These are phyloP conservation scores for Aureobasidium sp. DNA, from an alignment of 2,329 filamentous ascomycete species.

Conservation along the genomic window DNA sequence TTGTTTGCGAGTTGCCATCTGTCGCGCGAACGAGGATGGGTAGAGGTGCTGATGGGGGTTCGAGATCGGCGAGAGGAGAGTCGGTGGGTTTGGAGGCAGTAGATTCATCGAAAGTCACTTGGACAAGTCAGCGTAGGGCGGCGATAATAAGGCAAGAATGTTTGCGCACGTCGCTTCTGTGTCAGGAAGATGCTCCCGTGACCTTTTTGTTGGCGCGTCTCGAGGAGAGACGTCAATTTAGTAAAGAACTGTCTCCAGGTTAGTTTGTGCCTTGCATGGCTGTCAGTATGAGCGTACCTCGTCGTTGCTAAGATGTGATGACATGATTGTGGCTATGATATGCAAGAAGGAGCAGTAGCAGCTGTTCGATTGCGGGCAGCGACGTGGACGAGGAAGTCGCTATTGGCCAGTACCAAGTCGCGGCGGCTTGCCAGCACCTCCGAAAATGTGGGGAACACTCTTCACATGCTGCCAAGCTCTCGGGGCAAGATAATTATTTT, in stretches of 20 bases:
- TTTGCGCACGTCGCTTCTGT: conserved; percentile 75
- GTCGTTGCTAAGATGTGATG: conserved; percentile 62
- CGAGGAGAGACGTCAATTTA: conserved; percentile 73
- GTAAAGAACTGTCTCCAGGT: conserved; percentile 71
- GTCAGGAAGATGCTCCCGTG: conserved; percentile 79
- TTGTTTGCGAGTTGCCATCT: conserved; percentile 69
- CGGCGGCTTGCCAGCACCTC: neutral
- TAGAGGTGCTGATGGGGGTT: conserved; percentile 60
- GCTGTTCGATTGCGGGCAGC: neutral
- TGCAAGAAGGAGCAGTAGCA: conserved; percentile 20
- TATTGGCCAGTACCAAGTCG: neutral
- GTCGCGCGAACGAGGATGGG: conserved; percentile 86
- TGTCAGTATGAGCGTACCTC: conserved; percentile 57
- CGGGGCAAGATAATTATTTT: conserved; percentile 14
- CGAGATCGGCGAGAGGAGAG: conserved; percentile 66
- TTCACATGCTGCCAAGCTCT: conserved; percentile 20
- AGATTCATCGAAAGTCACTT: neutral
- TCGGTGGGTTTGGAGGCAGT: conserved; percentile 31
- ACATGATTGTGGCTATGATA: conserved; percentile 49
- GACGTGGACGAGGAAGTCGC: neutral
- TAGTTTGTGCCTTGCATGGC: too few species aligned
- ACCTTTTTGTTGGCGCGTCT: conserved; percentile 70
- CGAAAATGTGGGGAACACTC: conserved; percentile 9
- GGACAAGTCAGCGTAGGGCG: neutral
- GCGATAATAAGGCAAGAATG: neutral